Conservation (phyloP, 2,329 filamentous ascomycete genomes). For the Hypoxylon sp. region DNA sequence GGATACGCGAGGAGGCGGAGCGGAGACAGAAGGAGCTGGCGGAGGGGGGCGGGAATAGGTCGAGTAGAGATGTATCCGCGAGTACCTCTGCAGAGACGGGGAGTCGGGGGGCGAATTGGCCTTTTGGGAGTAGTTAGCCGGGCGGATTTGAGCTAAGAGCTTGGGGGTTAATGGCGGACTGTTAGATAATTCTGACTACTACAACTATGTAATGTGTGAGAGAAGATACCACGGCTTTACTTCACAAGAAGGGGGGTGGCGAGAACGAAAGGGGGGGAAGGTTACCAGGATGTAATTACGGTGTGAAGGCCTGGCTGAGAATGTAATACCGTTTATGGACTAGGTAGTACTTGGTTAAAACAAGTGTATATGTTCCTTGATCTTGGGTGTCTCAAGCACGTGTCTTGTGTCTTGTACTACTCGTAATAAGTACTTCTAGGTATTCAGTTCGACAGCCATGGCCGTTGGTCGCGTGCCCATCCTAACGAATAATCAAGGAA, state of each 20-base stretch:
- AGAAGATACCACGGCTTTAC: constrained; percentile 23
- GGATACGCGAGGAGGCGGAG: constrained; percentile 33
- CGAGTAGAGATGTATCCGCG: constrained; percentile 9
- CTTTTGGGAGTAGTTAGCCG: constrained; percentile 32
- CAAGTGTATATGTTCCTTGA: constrained; percentile 3
- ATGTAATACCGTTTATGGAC: constrained; percentile 10
- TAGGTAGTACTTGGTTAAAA: constrained; percentile 3
- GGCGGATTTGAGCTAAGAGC: constrained; percentile 4
- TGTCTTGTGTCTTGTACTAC: constrained; percentile 1
- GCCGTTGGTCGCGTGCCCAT: background rate
- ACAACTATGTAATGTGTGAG: constrained; percentile 11
- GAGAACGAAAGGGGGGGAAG: background rate
- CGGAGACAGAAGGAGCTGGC: constrained; percentile 26
- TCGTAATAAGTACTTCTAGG: background rate
- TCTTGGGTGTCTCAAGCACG: background rate
- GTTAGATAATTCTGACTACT: constrained; percentile 2
- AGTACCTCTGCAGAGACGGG: background rate
- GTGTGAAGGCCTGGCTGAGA: constrained; percentile 2
- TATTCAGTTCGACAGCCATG: background rate
- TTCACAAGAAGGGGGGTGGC: background rate
- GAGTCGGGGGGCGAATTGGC: constrained; percentile 34
- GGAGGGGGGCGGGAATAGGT: constrained; percentile 7
- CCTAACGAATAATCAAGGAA: background rate
- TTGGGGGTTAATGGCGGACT: constrained; percentile 10
- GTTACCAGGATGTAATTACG: constrained; percentile 4